Base-by-base conservation (phyloP, 2,329 filamentous ascomycete genomes). In the Coleophoma eucalyptorum region DNA sequence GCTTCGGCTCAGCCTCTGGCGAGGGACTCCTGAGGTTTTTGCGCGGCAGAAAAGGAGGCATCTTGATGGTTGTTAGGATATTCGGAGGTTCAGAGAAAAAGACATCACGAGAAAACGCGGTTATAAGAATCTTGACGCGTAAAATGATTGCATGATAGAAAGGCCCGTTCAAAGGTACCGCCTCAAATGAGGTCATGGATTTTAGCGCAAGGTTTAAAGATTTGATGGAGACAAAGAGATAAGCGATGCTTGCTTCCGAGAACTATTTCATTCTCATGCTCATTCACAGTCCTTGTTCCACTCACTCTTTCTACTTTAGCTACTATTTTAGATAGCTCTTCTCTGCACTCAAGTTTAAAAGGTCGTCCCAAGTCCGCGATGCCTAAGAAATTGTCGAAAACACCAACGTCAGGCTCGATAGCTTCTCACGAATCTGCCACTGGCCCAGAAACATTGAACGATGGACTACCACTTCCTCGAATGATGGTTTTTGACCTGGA, bases 401-500 rank as follows among this genome's bases (percentile, higher is more conserved):
- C 42, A 16, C 42, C 42, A 15, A 44, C 42, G 12, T 31, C 42
- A 26, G 42, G 20, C 19, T 44, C 42, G 11, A 44, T 26, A 2
- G 21, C 42, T 12, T 15, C 21, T n/a, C 26, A 44, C 42, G 18
- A 33, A 12, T 26, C 42, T 31, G 26, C 42, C 37, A 53, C 55
- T 33, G 54, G 59, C 16, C 63, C 61, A 50, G 54, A 58, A 4
- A 59, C 55, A 5, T 58, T 65, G n/a, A 46, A 54, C 26, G 61
- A 66, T 49, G 60, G 51, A 4, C 61, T 32, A 46, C 79, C 38
- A 10, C 62, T 66, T 15, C 63, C 63, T 2, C 64, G 86, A 55
- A 79, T 96, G 59, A 80, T 97, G 61, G 89, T 94, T 56, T 97
- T 97, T 72, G 94, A 97, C 68, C 83, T 97, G 55, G 93, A 97